Percentiles rank a stretch among this genome's conserved stretches.
phyloP scores from a whole-genome alignment of 2,329 filamentous ascomycete genomes.

The Calonectria hawksworthii region DNA sequence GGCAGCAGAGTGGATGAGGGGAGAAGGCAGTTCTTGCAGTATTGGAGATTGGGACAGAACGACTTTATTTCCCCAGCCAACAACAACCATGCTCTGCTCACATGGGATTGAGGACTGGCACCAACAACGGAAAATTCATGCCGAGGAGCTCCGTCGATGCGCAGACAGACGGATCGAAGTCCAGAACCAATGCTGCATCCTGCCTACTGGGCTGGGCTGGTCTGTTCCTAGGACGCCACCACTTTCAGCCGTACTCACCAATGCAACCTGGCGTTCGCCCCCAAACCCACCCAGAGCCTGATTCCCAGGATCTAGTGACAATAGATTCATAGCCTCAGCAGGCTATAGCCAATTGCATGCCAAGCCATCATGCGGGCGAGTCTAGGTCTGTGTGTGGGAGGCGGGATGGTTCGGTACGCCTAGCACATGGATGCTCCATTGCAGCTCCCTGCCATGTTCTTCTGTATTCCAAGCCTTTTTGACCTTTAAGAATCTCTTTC shows the following conservation, averaged over 20 bases:
- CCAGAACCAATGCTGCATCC: not conserved
- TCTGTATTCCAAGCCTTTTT: not conserved
- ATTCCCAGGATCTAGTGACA: not conserved
- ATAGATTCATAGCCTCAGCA: not conserved
- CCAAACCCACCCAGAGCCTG: slow-evolving; percentile 1
- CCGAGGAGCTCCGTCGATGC: not conserved
- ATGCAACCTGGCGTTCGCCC: not conserved
- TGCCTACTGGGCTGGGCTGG: not conserved
- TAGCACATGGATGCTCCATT: not conserved
- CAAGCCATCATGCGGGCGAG: not conserved
- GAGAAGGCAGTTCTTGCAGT: too few species aligned
- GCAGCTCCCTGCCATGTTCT: not conserved
- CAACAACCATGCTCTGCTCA: not conserved
- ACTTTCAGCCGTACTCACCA: slow-evolving; percentile 6
- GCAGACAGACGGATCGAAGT: not conserved
- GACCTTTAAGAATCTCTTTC: not conserved
- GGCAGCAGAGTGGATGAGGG: too few species aligned
- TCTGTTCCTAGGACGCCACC: not conserved
- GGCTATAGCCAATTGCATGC: not conserved
- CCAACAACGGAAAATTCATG: not conserved
- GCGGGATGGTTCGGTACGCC: not conserved
- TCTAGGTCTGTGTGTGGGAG: not conserved
- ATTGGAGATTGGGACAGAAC: not conserved
- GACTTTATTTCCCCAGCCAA: not conserved
- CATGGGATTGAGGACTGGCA: not conserved